A percentile compares a stretch with the other conserved stretches of the same genome.
These are phyloP conservation scores for Pseudogymnoascus sp. DNA, from an alignment of 2,329 filamentous ascomycete genomes.

Conservation along the genomic window DNA sequence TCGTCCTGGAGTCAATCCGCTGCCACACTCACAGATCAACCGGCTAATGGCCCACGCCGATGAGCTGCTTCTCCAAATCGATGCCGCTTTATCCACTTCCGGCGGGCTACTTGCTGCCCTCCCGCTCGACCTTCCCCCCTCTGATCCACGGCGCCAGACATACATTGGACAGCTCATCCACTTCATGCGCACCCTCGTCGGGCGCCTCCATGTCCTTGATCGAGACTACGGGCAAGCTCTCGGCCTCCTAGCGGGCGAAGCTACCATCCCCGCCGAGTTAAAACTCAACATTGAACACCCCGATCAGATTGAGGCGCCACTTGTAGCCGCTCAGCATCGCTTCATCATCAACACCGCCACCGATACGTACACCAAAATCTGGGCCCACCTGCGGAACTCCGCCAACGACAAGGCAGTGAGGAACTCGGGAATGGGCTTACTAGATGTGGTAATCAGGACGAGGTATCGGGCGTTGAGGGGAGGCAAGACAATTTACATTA, in stretches of 20 bases:
- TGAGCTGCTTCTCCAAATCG: constrained; percentile 49
- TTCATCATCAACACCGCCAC: constrained; percentile 46
- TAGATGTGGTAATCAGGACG: constrained; percentile 41
- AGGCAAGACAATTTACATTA: constrained; percentile 41
- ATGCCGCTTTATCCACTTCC: constrained; percentile 48
- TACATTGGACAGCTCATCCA: constrained; percentile 50
- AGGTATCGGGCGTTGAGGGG: constrained; percentile 45
- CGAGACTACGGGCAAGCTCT: constrained; percentile 42
- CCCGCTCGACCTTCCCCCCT: constrained; percentile 34
- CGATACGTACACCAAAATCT: constrained; percentile 29
- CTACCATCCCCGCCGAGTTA: constrained; percentile 42
- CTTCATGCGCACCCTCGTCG: constrained; percentile 44
- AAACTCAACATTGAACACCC: constrained; percentile 45
- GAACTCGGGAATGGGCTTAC: constrained; percentile 32
- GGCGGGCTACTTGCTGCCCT: constrained; percentile 49
- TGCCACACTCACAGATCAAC: neutral
- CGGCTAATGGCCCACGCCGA: constrained; percentile 50
- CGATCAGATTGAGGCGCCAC: constrained; percentile 38
- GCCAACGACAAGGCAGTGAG: constrained; percentile 17
- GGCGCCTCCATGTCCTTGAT: constrained; percentile 50
- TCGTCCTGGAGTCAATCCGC: neutral
- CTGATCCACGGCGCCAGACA: constrained; percentile 37
- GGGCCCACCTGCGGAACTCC: constrained; percentile 36
- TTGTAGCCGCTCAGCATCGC: constrained; percentile 47
- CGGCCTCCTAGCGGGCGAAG: constrained; percentile 42